Base-by-base conservation (phyloP, 257 asterid species). In the Lantana camara region DNA sequence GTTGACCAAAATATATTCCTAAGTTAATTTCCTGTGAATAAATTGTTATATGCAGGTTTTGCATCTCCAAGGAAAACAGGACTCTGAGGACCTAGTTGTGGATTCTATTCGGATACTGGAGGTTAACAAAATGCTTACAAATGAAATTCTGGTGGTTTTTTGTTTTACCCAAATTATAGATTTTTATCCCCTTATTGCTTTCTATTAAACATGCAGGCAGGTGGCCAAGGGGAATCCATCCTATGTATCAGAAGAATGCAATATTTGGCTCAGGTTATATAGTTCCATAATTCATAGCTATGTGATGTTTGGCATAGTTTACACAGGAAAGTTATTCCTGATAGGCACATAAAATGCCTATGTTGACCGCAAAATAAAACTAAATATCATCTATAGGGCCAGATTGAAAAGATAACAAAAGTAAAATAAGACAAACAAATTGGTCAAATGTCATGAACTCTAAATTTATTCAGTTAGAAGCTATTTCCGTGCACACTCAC, bases 61-160 rank as follows among this genome's bases (percentile, higher is more conserved):
- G 58, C 65, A 79, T 75, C 86, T 87, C 47, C 83, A 76, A 77
- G 95, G 97, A 69, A 78, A 85, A 67, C 85, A 78, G 75, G 95
- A 83, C 46, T 79, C 96, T 44, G 91, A 78, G 76, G 96, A 83
- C 72, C 79, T 93, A 69, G 73, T 89, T 63, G 44, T 38, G 56
- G 81, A 85, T 67, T 93, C 98, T 61, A 73, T 93, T 76, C 77
- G 73, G 52, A 82, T 87, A 73, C 75, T 93, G 66, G 98, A 93
- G 95, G 98, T 93, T 64, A 57, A 70, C 21, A 48, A 29, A 30
- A 41, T 77, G 51, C 64, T 47, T 55, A 27, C 45, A 41, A 58
- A 53, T 55, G 65, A 70, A 35, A 49, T 65, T 48, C 61, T 64
- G 63, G 47, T 68, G 63, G 24, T 63, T 62, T 52, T 45, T 49